These are phyloP conservation scores for Beta lomatogona DNA, from an alignment of 179 eudicot genomes.

Conservation along the genomic window DNA sequence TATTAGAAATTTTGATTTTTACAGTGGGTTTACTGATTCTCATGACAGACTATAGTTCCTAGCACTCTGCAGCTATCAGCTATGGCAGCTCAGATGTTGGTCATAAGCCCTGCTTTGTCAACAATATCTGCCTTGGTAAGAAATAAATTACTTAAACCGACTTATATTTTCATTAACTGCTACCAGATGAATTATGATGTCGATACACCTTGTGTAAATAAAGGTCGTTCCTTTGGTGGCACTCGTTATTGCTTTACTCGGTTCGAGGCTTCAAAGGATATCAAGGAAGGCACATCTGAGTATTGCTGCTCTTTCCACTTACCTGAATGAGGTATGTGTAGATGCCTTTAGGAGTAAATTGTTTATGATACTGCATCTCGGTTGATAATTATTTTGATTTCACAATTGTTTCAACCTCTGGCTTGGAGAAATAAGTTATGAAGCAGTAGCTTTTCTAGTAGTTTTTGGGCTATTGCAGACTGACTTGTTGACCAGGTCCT, in stretches of 20 bases:
- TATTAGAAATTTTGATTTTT: not conserved
- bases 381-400: not conserved
- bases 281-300: slow-evolving; percentile 75
- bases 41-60: slow-evolving; percentile 78
- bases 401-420: slow-evolving; percentile 1
- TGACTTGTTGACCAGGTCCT: slow-evolving; percentile 59
- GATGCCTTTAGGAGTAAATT: slow-evolving; percentile 2
- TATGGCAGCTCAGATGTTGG: slow-evolving; percentile 88
- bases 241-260: slow-evolving; percentile 62
- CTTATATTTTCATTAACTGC: not conserved
- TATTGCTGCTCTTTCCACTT: slow-evolving; percentile 80
- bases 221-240: slow-evolving; percentile 81
- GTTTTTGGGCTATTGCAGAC: not conserved
- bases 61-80: slow-evolving; percentile 77
- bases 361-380: slow-evolving; percentile 13
- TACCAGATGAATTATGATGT: slow-evolving; percentile 11
- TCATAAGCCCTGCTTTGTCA: slow-evolving; percentile 73
- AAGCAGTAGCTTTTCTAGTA: not conserved
- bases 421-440: not conserved
- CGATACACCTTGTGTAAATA: slow-evolving; percentile 25
- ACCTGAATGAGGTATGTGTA: slow-evolving; percentile 78
- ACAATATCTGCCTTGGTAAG: slow-evolving; percentile 76
- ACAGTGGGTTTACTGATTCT: slow-evolving; percentile 2
- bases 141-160: slow-evolving; percentile 13
- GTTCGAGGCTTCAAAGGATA: slow-evolving; percentile 74